Base-by-base conservation (phyloP, 768 basidiomycete genomes). In the Russula olivacea region DNA sequence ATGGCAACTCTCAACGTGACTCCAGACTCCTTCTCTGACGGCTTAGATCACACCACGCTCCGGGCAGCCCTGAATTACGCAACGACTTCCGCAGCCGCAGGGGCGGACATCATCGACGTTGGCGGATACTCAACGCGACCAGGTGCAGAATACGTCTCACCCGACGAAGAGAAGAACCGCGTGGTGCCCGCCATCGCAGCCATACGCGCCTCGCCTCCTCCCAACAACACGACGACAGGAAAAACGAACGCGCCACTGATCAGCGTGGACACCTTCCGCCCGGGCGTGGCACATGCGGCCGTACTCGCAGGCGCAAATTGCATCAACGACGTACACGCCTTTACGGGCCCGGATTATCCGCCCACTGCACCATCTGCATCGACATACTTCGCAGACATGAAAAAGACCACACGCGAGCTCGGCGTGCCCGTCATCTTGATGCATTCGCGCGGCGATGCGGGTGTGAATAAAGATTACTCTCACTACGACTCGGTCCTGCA, bases 11-110 rank as follows among this genome's bases (percentile, higher is more conserved):
- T 99, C 61, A 98, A 98, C 71, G 81, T 82, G 7, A 98, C 96
- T 0, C 95, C 96, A 2, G 96, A 99, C 74, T 97, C 95, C 0
- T 98, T 98, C 75, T 98, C 95, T 0, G 94, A 98, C 65, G 93
- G 93, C 11, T 80, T 85, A 0, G 71, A 74, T 21, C 78, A 88
- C 72, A 77, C 80, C 64, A 79, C 79, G 0, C 66, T 86, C 12
- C 79, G 0, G 71, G 78, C 11, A 36, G 89, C 88, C 0, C 69
- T 93, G 17, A 68, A 71, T 3, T 89, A 87, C 64, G 77, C 79
- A 0, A 65, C 70, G 4, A 55, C 75, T 4, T 79, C 91, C 0
- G 76, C 85, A 2, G 64, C 72, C 0, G 76, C 76, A 0, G 88
- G 88, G 1, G 87, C 89, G 0, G 79, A 84, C 61, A 89, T 99